Evolutionary conservation across 192 early-diverging fungal species (phyloP).

Genomic region (Radiomyces spectabilis): DNA sequence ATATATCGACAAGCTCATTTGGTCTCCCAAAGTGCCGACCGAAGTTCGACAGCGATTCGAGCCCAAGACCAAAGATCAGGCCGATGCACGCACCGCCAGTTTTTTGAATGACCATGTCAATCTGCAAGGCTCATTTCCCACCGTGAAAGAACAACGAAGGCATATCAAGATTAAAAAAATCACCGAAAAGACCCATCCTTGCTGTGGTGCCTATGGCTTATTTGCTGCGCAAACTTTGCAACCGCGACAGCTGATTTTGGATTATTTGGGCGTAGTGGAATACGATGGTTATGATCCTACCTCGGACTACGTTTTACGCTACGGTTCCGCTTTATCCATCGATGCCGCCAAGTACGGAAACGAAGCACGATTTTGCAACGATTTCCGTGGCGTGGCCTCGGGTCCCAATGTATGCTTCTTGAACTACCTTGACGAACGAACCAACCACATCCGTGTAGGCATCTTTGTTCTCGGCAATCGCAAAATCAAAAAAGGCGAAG

Average conservation of each 20-base stretch:
- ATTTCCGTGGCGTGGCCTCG: constrained; percentile 26
- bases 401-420: constrained; percentile 31
- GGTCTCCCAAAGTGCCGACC: constrained; percentile 18
- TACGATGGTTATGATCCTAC: constrained; percentile 22
- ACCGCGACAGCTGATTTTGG: constrained; percentile 25
- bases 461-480: constrained; percentile 26
- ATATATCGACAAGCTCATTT: constrained; percentile 22
- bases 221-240: constrained; percentile 21
- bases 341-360: constrained; percentile 31
- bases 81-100: neutral
- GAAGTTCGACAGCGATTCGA: constrained; percentile 8
- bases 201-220: constrained; percentile 29
- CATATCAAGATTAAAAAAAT: constrained; percentile 28
- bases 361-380: constrained; percentile 33
- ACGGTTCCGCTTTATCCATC: constrained; percentile 23
- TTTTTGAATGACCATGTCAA: constrained; percentile 25
- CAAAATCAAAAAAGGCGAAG: constrained; percentile 33
- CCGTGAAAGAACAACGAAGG: constrained; percentile 15
- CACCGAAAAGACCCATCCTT: constrained; percentile 28
- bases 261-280: constrained; percentile 31
- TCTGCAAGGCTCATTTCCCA: constrained; percentile 8
- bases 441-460: constrained; percentile 25
- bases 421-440: constrained; percentile 25
- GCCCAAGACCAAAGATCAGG: neutral
- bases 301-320: constrained; percentile 33